Evolutionary conservation across 768 basidiomycete genomes (phyloP), one percentile per base, ranked within the genome.

Genomic region (Mycena maculata): DNA sequence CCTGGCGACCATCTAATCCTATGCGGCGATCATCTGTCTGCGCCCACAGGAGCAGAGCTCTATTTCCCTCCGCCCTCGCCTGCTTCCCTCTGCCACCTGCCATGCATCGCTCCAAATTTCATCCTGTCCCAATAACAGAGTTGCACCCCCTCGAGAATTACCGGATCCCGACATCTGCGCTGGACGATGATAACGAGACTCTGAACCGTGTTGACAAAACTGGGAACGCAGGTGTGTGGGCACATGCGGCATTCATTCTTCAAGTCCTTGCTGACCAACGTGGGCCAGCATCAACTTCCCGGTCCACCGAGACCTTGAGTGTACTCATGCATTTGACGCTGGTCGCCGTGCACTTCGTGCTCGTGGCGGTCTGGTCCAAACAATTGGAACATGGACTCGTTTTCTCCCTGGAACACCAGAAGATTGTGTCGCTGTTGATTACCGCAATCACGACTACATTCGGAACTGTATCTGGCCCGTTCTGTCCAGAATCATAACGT

Each of bases 401-500:
- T 30, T 30, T 52, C 27, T 52, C 49, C 27, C 49, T 33, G 25
- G n/a, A 52, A n/a, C 20, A 27, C 10, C 49, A 52, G 49, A 52
- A 33, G 27, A 52, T 52, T 52, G 49, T 52, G 28, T 41, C 36
- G 18, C 28, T 52, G 27, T 18, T 33, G 13, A 52, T 52, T 33
- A 52, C 49, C 49, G 49, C 30, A n/a, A 52, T 52, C 15, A n/a
- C 31, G 31, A 52, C 49, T 8, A 33, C 49, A 52, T 8, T 52
- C 20, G 49, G 49, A 33, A 33, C 49, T 28, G 49, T 52, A 27
- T n/a, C 8, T 13, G 13, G 33, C 33, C 6, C 8, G 8, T 13
- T 36, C 33, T 36, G 33, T 36, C 13, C 13, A 36, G 8, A 13
- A 36, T 36, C 33, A 13, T n/a, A n/a, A n/a, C n/a, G n/a, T n/a